A percentile compares a stretch with the other conserved stretches of the same genome.
Conservation (phyloP, 176 grass and related monocot species). For the Eragrostis nindensis region DNA sequence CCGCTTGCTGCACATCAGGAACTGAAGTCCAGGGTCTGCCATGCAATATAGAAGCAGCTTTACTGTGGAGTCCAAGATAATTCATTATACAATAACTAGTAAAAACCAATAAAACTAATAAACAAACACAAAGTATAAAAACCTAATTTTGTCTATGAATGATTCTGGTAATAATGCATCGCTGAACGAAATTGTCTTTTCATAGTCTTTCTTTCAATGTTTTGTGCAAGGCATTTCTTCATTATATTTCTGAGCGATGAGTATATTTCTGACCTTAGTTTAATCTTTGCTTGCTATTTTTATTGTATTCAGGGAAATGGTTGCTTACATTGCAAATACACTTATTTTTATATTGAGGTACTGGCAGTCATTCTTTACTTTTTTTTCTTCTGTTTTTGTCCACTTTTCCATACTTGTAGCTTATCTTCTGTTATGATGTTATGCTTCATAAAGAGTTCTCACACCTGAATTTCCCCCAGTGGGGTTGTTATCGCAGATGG, state of each 20-base stretch:
- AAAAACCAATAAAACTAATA: neutral
- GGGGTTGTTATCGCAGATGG: slow-evolving; percentile 99
- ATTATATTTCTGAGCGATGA: slow-evolving; percentile 19
- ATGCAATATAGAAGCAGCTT: neutral
- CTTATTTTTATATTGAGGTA: slow-evolving; percentile 99
- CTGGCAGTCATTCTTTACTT: neutral
- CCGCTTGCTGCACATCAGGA: neutral
- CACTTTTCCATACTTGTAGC: neutral
- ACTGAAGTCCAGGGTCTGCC: neutral
- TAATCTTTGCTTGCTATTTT: slow-evolving; percentile 38
- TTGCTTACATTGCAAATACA: slow-evolving; percentile 96
- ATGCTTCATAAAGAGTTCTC: slow-evolving; percentile 25
- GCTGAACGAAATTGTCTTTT: neutral
- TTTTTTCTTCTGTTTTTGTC: slow-evolving; percentile 17
- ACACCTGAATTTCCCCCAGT: slow-evolving; percentile 55
- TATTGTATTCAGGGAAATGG: slow-evolving; percentile 90
- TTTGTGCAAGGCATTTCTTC: slow-evolving; percentile 4
- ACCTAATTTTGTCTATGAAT: neutral
- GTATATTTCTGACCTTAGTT: slow-evolving; percentile 24
- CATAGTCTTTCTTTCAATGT: slow-evolving; percentile 20
- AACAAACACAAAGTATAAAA: neutral
- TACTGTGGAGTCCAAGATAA: neutral
- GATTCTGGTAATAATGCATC: neutral
- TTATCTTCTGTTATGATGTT: slow-evolving; percentile 24
- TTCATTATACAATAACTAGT: neutral